These are phyloP conservation scores for Lactarius hatsudake DNA, from an alignment of 768 basidiomycete genomes.

Conservation along the genomic window DNA sequence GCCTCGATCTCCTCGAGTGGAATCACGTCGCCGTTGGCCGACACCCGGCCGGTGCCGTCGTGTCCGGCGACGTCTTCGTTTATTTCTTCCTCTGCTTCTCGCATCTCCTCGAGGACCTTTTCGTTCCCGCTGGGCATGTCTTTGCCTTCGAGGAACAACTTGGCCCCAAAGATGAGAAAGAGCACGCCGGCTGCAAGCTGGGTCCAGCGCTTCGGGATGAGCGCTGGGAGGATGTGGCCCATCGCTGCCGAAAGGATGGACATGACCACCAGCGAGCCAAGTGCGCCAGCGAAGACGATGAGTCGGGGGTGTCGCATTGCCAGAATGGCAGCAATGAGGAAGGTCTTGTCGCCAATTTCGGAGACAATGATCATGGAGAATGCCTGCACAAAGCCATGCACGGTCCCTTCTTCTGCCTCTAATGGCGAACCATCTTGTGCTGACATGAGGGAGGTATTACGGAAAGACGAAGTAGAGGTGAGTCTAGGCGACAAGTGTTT, in stretches of 20 bases:
- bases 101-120: slow-evolving; percentile 92
- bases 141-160: slow-evolving; percentile 84
- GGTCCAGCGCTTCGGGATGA: slow-evolving; percentile 66
- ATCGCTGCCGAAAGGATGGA: slow-evolving; percentile 90
- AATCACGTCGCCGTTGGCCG: slow-evolving; percentile 43
- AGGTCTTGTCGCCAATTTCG: slow-evolving; percentile 96
- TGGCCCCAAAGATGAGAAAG: slow-evolving; percentile 86
- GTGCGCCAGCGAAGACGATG: slow-evolving; percentile 85
- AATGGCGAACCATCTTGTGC: not conserved
- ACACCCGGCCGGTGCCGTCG: slow-evolving; percentile 40
- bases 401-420: slow-evolving; percentile 33
- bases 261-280: slow-evolving; percentile 88
- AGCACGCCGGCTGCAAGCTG: slow-evolving; percentile 64
- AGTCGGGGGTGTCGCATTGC: slow-evolving; percentile 90
- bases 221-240: slow-evolving; percentile 83
- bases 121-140: slow-evolving; percentile 74
- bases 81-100: slow-evolving; percentile 94
- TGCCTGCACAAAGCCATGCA: slow-evolving; percentile 68
- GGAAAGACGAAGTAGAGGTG: not conserved
- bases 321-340: slow-evolving; percentile 81
- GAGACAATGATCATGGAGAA: slow-evolving; percentile 91
- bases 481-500: not conserved
- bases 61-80: slow-evolving; percentile 67
- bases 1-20: slow-evolving; percentile 78
- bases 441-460: slow-evolving; percentile 10